Conservation (phyloP, 2,329 filamentous ascomycete genomes). For the Cyphellophora europaea region DNA sequence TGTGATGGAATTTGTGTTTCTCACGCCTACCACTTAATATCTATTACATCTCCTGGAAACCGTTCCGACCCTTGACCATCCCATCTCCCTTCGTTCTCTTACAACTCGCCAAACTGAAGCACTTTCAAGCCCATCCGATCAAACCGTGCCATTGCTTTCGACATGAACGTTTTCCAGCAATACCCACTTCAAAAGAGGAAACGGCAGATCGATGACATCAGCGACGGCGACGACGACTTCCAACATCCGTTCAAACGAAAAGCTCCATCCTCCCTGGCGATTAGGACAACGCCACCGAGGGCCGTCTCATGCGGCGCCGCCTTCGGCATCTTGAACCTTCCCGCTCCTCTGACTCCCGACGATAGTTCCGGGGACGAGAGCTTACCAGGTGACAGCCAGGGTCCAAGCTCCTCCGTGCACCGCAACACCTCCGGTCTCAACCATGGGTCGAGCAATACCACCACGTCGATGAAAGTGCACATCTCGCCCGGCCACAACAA, state of each 20-base stretch:
- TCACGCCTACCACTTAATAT: too few relatives aligned
- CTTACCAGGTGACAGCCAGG: neutral
- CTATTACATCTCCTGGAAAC: too few relatives aligned
- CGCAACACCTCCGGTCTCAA: too few relatives aligned
- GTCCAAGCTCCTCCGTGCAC: neutral
- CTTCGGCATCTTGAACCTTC: neutral
- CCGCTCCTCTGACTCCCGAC: neutral
- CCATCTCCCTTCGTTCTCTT: too few relatives aligned
- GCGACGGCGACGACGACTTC: neutral
- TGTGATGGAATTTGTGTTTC: too few relatives aligned
- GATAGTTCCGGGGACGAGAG: neutral
- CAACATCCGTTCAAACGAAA: neutral
- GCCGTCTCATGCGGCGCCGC: neutral
- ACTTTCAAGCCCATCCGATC: too few relatives aligned
- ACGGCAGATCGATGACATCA: neutral
- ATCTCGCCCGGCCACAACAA: neutral
- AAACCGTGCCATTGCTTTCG: too few relatives aligned
- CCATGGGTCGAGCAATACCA: too few relatives aligned
- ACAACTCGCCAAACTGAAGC: too few relatives aligned
- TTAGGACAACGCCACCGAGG: neutral
- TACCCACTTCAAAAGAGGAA: neutral
- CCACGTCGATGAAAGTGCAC: neutral
- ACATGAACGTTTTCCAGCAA: neutral
- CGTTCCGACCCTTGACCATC: too few relatives aligned
- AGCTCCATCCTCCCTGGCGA: neutral